Conservation (phyloP, 2,329 filamentous ascomycete genomes). For the Ophiostoma himal-ulmi region DNA sequence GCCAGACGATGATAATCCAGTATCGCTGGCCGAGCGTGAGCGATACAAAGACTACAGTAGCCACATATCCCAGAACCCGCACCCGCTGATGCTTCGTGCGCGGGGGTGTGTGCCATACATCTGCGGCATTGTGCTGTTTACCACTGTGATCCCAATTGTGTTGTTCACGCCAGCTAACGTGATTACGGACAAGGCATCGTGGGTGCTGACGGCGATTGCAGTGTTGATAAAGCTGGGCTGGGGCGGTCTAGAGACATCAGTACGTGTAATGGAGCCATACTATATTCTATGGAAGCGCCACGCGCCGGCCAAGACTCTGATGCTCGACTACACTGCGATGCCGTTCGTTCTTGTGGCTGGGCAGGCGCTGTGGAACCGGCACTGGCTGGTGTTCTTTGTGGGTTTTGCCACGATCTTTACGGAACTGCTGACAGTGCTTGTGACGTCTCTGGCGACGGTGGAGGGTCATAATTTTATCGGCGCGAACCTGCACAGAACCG, state of each 20-base stretch:
- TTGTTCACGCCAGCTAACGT: constrained; percentile 53
- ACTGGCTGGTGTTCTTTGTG: constrained; percentile 61
- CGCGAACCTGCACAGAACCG: constrained; percentile 23
- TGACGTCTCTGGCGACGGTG: constrained; percentile 59
- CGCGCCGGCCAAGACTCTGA: constrained; percentile 59
- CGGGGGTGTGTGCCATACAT: constrained; percentile 57
- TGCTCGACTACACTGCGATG: constrained; percentile 66
- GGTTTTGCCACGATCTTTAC: constrained; percentile 66
- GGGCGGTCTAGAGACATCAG: constrained; percentile 61
- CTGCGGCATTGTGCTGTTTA: constrained; percentile 50
- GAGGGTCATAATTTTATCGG: constrained; percentile 53
- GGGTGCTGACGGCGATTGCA: constrained; percentile 59
- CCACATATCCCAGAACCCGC: constrained; percentile 54
- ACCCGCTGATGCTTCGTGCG: constrained; percentile 62
- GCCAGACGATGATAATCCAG: constrained; percentile 50
- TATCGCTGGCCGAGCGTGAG: constrained; percentile 38
- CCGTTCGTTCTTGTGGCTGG: constrained; percentile 62
- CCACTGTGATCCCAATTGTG: constrained; percentile 53
- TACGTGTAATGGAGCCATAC: constrained; percentile 70
- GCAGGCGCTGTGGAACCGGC: constrained; percentile 56
- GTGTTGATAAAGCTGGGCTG: constrained; percentile 63
- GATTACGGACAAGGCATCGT: constrained; percentile 57
- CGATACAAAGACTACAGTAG: constrained; percentile 39
- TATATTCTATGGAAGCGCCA: constrained; percentile 62
- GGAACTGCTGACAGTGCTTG: constrained; percentile 65